Conservation (phyloP, 129 eudicot genomes). For the Centella asiatica region DNA sequence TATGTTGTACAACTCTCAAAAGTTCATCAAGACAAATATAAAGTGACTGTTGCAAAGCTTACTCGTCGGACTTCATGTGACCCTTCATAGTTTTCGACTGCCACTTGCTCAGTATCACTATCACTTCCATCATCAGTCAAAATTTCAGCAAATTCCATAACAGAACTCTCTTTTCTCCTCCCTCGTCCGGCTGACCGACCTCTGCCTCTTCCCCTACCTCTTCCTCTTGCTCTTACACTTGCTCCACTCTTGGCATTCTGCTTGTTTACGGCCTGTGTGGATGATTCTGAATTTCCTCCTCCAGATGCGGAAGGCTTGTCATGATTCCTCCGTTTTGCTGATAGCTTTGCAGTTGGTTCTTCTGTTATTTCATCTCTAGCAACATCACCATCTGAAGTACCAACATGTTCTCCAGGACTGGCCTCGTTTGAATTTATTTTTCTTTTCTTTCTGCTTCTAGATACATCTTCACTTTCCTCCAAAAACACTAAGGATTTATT, state of each 20-base stretch:
- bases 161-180: conserved; percentile 27
- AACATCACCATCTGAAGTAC: conserved; percentile 10
- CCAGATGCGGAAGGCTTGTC: conserved; percentile 12
- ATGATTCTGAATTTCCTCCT: background rate
- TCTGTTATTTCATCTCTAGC: conserved; percentile 10
- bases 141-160: conserved; percentile 27
- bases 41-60: conserved; percentile 10
- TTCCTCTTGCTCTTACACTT: conserved; percentile 27
- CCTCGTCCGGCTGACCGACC: conserved; percentile 32
- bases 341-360: conserved; percentile 14
- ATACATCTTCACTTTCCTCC: conserved; percentile 20
- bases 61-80: conserved; percentile 54
- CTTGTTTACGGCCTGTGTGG: conserved; percentile 12
- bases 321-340: conserved; percentile 12
- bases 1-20: background rate
- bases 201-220: conserved; percentile 27
- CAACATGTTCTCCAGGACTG: conserved; percentile 12
- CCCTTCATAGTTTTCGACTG: conserved; percentile 19
- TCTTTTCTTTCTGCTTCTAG: conserved; percentile 37
- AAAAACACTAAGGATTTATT: conserved; percentile 31
- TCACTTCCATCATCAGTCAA: conserved; percentile 31
- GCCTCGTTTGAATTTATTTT: conserved; percentile 19
- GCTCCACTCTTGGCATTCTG: conserved; percentile 23
- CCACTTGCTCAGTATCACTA: conserved; percentile 30
- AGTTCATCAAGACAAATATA: background rate